Percentiles rank a stretch among this genome's conserved stretches.
Conservation (phyloP, 2,329 filamentous ascomycete species). For the Didymella glomerata region DNA sequence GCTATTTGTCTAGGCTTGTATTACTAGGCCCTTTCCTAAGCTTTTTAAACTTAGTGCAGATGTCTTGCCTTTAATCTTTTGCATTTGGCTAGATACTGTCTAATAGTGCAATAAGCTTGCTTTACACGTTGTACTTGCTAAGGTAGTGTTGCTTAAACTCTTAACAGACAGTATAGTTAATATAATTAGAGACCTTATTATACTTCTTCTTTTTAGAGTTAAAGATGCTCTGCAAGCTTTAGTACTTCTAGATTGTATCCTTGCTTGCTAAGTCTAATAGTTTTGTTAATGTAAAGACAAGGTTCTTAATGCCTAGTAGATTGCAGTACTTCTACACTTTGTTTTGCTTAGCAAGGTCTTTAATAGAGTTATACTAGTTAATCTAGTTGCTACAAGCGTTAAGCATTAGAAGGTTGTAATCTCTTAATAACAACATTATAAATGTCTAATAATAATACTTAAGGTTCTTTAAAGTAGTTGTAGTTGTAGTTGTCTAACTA, state of each 20-base stretch:
- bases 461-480: too few species aligned
- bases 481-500: too few species aligned
- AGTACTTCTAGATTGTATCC: too few species aligned
- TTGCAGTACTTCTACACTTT: slow-evolving; percentile 3
- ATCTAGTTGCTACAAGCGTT: too few species aligned
- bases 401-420: background rate
- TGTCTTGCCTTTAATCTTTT: background rate
- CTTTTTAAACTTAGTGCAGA: background rate
- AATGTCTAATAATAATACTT: background rate
- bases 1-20: background rate
- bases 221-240: too few species aligned
- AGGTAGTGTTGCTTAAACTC: slow-evolving; percentile 2
- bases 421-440: background rate
- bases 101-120: background rate
- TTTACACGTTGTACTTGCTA: background rate
- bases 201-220: too few species aligned
- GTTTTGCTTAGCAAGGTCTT: background rate
- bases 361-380: slow-evolving; percentile 20
- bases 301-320: slow-evolving; percentile 15
- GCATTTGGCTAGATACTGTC: background rate
- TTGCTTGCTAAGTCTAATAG: too few species aligned
- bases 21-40: too few species aligned
- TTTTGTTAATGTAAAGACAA: slow-evolving; percentile 14
- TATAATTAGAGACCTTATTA: too few species aligned
- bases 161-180: background rate